Base-by-base conservation (phyloP, 1,284 basidiomycete species). In the Ustilago sp. region DNA sequence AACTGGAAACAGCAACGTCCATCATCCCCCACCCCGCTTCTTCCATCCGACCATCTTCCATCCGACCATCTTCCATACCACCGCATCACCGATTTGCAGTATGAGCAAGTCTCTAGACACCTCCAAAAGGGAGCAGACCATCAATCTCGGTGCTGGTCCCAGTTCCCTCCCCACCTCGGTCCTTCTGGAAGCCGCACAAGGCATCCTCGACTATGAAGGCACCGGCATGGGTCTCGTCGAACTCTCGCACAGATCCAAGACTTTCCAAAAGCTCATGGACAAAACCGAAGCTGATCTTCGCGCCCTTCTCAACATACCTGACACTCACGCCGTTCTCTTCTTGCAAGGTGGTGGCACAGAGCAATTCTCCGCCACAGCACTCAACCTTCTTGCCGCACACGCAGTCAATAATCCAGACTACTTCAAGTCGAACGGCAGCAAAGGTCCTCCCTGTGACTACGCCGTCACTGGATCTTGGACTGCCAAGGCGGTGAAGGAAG, bases 71-170 rank as follows among this genome's bases (percentile, higher is more conserved):
- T 19, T 12, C 39, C 32, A 48, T 6, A 45, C 54, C 28, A 36
- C 19, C 23, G 41, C 58, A 15, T 28, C 11, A 34, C 4, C 31
- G 13, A 35, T 23, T 7, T n/a, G 8, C 59, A 61, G 15, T 23
- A 73, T 73, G 67, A 55, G 45, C 57, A 73, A 67, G 28, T 64
- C 74, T 41, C 64, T 78, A 28, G 75, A 78, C 57, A 68, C 57
- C 11, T 68, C 75, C 5, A 61, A 70, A 19, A 69, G 84, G 35
- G 77, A 82, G 8, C 63, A 68, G 57, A 86, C 83, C 39, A 78
- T 85, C 73, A 86, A 86, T 66, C 70, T 86, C 23, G 84, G 83
- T 59, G 83, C 84, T 12, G 84, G 84, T 35, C 84, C 84, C 31
- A 84, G 83, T 38, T 69, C 73, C 31, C 74, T 86, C 13, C 83